Percentiles rank a stretch among this genome's conserved stretches.
Evolutionary conservation across 305 asterid species (phyloP).

Genomic region (Solanum hybrid): DNA sequence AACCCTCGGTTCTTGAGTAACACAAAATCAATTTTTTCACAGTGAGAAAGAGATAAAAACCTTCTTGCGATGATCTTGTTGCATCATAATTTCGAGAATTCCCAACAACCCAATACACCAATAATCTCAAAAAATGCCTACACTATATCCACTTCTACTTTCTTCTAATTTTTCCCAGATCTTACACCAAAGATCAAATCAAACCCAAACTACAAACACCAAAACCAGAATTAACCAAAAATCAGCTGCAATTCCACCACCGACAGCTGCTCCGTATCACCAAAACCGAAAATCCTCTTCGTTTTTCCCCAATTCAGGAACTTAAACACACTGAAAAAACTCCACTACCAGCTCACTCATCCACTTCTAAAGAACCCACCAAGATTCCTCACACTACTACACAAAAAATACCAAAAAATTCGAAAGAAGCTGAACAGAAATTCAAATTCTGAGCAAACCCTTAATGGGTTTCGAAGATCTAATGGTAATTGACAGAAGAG

Average conservation of each 20-base stretch:
- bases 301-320: conserved; percentile 2
- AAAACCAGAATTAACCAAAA: not conserved
- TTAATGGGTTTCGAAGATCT: conserved; percentile 5
- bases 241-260: not conserved
- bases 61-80: conserved; percentile 40
- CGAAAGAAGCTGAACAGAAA: not conserved
- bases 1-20: not conserved
- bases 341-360: not conserved
- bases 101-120: not conserved
- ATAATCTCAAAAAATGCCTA: not conserved
- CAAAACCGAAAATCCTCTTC: not conserved
- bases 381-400: not conserved
- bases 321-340: not conserved
- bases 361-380: not conserved
- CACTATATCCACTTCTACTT: not conserved
- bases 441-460: not conserved
- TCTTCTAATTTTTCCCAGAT: not conserved
- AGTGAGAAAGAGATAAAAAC: conserved; percentile 3
- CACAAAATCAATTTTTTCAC: not conserved
- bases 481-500: not conserved
- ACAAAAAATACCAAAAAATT: not conserved
- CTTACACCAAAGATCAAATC: not conserved
- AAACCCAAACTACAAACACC: not conserved
- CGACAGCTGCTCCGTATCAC: not conserved
- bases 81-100: conserved; percentile 18